These are phyloP conservation scores for Penicillium thymicola DNA, from an alignment of 2,329 filamentous ascomycete genomes.

Conservation along the genomic window DNA sequence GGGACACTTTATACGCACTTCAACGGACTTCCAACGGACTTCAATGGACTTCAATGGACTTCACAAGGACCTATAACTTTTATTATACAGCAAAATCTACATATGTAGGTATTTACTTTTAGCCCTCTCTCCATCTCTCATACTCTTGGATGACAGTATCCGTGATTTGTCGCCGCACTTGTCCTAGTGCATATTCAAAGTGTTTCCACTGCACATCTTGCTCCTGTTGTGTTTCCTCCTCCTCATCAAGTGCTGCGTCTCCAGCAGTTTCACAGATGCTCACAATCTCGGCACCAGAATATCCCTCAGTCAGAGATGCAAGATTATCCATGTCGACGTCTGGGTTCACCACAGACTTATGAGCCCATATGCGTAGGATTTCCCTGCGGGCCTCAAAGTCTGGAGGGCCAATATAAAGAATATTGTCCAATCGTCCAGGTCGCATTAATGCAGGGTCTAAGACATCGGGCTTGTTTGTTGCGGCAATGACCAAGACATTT, in stretches of 20 bases:
- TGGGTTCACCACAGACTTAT: constrained; percentile 56
- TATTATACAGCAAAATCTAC: neutral
- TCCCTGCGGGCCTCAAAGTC: constrained; percentile 68
- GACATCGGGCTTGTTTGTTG: constrained; percentile 84
- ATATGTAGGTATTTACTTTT: constrained; percentile 2
- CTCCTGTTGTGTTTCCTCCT: constrained; percentile 43
- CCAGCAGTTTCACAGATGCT: constrained; percentile 54
- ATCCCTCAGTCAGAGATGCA: constrained; percentile 66
- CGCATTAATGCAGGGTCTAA: constrained; percentile 83
- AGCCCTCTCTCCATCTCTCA: constrained; percentile 50
- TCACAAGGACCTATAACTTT: neutral
- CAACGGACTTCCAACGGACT: neutral
- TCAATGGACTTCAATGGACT: neutral
- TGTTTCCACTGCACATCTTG: constrained; percentile 41
- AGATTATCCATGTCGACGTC: constrained; percentile 66
- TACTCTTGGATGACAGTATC: constrained; percentile 57
- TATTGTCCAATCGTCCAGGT: constrained; percentile 78
- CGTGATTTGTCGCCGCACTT: constrained; percentile 59
- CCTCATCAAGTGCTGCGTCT: constrained; percentile 52
- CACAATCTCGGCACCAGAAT: constrained; percentile 81
- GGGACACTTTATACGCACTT: neutral
- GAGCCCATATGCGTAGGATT: constrained; percentile 68
- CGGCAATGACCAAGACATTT: constrained; percentile 81
- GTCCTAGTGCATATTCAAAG: constrained; percentile 43
- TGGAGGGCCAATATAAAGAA: constrained; percentile 82